Evolutionary conservation across 192 early-diverging fungal species (phyloP).

Genomic region (Backusella morwellensis): DNA sequence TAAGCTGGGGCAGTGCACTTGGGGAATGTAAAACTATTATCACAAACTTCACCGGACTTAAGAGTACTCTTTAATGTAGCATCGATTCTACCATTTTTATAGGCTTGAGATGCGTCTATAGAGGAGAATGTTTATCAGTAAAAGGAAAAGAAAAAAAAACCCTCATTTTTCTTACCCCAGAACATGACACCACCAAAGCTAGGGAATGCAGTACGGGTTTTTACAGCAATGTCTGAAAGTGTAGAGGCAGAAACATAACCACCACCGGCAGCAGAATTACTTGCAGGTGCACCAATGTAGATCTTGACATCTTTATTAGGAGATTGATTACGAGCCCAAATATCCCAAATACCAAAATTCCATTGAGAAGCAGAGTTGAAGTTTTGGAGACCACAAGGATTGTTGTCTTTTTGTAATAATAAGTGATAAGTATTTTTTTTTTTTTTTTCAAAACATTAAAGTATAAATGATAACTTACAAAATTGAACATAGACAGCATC

Average conservation of each 20-base stretch:
- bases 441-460: not conserved
- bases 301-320: conserved; percentile 61
- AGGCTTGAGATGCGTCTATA: conserved; percentile 42
- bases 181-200: conserved; percentile 61
- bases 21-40: conserved; percentile 17
- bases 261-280: conserved; percentile 48
- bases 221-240: conserved; percentile 40
- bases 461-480: conserved; percentile 32
- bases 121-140: not conserved
- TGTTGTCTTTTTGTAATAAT: conserved; percentile 44
- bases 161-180: conserved; percentile 35
- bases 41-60: not conserved
- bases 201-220: conserved; percentile 39
- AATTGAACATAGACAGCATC: conserved; percentile 66
- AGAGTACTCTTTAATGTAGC: conserved; percentile 11
- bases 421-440: not conserved
- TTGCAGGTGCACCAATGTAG: conserved; percentile 59
- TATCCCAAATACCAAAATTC: conserved; percentile 56
- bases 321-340: conserved; percentile 54
- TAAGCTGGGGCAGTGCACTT: conserved; percentile 40
- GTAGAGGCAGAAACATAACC: conserved; percentile 46
- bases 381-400: conserved; percentile 49
- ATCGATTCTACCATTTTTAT: conserved; percentile 24
- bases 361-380: conserved; percentile 23
- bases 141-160: not conserved